Evolutionary conservation across 1,284 basidiomycete genomes (phyloP), one percentile per base, ranked within the genome.

Genomic region (Cryptococcus deneoformans): DNA sequence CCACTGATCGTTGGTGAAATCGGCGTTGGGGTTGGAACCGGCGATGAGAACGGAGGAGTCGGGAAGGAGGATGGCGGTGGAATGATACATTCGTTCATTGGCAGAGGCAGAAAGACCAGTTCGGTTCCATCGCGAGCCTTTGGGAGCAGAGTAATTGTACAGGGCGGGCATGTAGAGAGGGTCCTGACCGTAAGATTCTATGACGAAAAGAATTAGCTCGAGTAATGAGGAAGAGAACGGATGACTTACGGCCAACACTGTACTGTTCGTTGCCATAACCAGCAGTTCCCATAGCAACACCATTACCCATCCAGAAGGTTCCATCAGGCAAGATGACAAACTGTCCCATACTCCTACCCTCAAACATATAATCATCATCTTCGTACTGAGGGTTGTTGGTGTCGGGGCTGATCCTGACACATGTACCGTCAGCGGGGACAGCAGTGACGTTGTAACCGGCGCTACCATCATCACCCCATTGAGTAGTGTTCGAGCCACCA

Each of bases 21-120:
- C 92, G 56, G 90, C 82, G 74, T 96, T 95, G 43, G 93, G 93
- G 79, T 96, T 97, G 29, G 90, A 92, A 10, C 94, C 93, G 53
- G 90, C 91, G 59, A 96, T 83, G 59, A 96, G 78, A 48, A 97
- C 86, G 2, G 89, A 89, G 0, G 83, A 89, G 68, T 96, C 90
- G n/a, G 92, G 87, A 39, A 97, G 85, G 40, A 97, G 84, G 16
- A 95, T 81, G n/a, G 90, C 91, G 7, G 86, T 86, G 3, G 90
- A 92, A 77, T 95, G 92, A 79, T 95, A 94, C 66, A 95, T 80
- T 63, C 92, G 85, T 56, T 90, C 79, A 62, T 91, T 86, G 37
- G 75, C 81, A 7, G 87, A 86, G 4, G 72, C 64, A 24, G 59
- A 53, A 0, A 83, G 79, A 3, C 88, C 87, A 2, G 80, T 79